Base-by-base conservation (phyloP, 2,329 filamentous ascomycete genomes). In the Alternaria sp. region DNA sequence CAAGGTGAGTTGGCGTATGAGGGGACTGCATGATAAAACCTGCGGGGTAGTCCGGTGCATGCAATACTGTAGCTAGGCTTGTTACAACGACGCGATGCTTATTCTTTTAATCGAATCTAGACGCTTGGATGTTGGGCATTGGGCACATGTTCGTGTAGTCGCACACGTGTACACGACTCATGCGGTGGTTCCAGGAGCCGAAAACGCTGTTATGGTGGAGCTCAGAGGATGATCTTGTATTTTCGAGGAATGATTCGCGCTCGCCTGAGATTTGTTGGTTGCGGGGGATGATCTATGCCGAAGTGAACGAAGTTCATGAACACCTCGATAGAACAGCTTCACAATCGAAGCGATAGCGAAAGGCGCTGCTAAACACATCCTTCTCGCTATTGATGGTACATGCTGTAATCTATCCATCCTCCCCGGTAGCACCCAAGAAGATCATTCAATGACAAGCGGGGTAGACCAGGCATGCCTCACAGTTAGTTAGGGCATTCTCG, bases 61-160 rank as follows among this genome's bases (percentile, higher is more conserved):
- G 29, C n/a, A 46, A 40, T 33, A 21, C 31, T 34, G 44, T 17
- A 17, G 24, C 34, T 53, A 41, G 34, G 40, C n/a, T 33, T 42
- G 44, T 21, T 26, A 33, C 39, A n/a, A 26, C 44, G 45, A 56
- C 28, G 37, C 37, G 31, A 50, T 33, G 53, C 44, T 40, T 49
- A 9, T 39, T 42, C 29, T 39, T 42, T 37, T 40, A 39, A 40
- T 49, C 21, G 44, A 49, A 24, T 10, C 23, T 39, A 33, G 45
- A 23, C 49, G 45, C 56, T 51, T 45, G 40, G 52, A 59, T 55
- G 39, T 56, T 49, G 52, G 56, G 56, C 56, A 59, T 51, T 59
- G 56, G 56, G 52, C 56, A 59, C 51, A 59, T 55, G 56, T 56
- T 59, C 56, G 39, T 56, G 51, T 36, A 48, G 42, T 51, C 31